These are phyloP conservation scores for Bruguiera gymnorhiza DNA, from an alignment of 345 rosid species.

Conservation along the genomic window DNA sequence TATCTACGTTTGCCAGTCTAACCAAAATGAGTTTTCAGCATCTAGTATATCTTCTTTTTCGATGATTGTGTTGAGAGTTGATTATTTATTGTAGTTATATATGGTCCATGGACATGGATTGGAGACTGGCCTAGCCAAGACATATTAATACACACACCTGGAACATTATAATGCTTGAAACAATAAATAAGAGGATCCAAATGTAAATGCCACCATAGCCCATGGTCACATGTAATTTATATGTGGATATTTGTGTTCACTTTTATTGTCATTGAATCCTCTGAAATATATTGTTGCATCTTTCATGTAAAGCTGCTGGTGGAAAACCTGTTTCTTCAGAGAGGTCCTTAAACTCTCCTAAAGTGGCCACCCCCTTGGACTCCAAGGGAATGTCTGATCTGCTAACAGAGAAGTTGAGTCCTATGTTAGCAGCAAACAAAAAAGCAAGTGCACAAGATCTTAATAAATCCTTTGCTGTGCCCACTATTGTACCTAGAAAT, in stretches of 20 bases:
- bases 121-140: no score
- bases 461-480: constrained; percentile 38
- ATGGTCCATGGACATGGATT: no score
- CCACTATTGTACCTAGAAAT: constrained; percentile 39
- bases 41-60: not conserved
- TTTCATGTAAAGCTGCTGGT: constrained; percentile 52
- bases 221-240: not conserved
- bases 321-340: constrained; percentile 56
- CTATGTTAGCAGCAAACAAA: constrained; percentile 18
- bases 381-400: constrained; percentile 29
- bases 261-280: not conserved
- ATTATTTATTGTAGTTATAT: no score
- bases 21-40: not conserved
- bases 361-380: constrained; percentile 35
- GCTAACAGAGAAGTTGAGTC: constrained; percentile 38
- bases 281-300: constrained; percentile 23
- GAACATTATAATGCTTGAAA: no score
- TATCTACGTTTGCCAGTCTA: no score
- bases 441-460: constrained; percentile 46
- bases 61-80: not conserved
- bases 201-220: no score
- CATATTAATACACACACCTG: no score
- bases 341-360: constrained; percentile 45
- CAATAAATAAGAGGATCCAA: no score
- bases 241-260: not conserved